Base-by-base conservation (phyloP, 1,139 yeast genomes). In the Candida sp. region DNA sequence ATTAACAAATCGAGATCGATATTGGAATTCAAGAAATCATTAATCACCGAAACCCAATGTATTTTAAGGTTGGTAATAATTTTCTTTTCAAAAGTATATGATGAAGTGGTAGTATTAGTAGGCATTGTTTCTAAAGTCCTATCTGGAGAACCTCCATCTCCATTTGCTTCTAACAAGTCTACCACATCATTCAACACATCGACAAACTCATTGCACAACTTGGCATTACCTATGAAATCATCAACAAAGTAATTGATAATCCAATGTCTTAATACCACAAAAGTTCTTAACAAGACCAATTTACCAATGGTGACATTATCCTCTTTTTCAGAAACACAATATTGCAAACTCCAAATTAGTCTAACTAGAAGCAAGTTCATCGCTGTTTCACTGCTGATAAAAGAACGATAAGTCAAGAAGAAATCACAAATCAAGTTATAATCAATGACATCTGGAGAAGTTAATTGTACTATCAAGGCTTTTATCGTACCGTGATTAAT, bases 211-310 rank as follows among this genome's bases (percentile, higher is more conserved):
- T 67, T 70, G 52, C 90, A 72, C 34, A 85, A 55, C 21, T 61
- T 56, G 3, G 53, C 53, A 49, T 80, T 71, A 9, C 71, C 56
- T 38, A 81, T 66, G 56, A 85, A 86, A 57, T 86, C 93, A 53
- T 84, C 88, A 37, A 77, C 70, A 53, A 84, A 86, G 57, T 84
- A 84, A 58, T 86, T 91, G 48, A 87, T 65, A 29, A 93, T 65
- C 96, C 98, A 93, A 63, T 89, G 96, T 55, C 98, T 77, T 40
- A 93, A 57, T 32, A 87, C 84, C 34, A 89, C 97, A 68, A 91
- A 93, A 0, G 95, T 84, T 52, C 98, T 75, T 34, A 91, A 77
- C n/a, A 88, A 68, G 1, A 86, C 85, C 41, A 86, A 70, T 50
- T 84, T 79, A 4, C 95, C 95, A 7, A 77, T 59, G 47, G 70